A percentile compares a stretch with the other conserved stretches of the same genome.
phyloP scores from a whole-genome alignment of 2,329 filamentous ascomycete species.

The Fusarium incarnatum region DNA sequence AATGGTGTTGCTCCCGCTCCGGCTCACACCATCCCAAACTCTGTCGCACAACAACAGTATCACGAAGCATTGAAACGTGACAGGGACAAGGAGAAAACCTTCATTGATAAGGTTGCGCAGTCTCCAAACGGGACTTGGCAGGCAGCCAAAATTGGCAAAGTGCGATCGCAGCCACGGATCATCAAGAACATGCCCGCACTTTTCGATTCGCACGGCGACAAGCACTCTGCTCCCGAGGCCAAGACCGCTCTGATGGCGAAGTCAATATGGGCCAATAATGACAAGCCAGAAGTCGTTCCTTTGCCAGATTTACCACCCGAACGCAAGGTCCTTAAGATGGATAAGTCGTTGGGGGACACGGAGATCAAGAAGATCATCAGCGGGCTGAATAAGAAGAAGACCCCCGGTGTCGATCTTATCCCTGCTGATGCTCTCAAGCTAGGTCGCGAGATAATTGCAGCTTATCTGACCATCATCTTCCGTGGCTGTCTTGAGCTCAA shows the following conservation, averaged over 20 bases:
- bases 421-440: slow-evolving; percentile 15
- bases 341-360: background rate
- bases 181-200: background rate
- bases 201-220: too few species aligned
- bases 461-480: slow-evolving; percentile 6
- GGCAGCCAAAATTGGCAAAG: background rate
- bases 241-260: too few species aligned
- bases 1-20: too few species aligned
- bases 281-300: background rate
- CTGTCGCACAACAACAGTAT: too few species aligned
- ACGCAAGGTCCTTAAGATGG: background rate
- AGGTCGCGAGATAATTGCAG: background rate
- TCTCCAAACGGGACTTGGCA: too few species aligned
- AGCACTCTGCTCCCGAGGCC: too few species aligned
- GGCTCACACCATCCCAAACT: too few species aligned
- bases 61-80: too few species aligned
- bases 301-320: background rate
- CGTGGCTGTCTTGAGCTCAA: slow-evolving; percentile 5
- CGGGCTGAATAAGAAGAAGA: background rate
- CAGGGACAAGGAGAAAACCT: too few species aligned
- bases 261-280: too few species aligned
- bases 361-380: background rate
- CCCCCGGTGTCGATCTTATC: slow-evolving; percentile 6
- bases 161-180: background rate
- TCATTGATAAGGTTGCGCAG: too few species aligned